Conservation (phyloP, 805 yeast genomes). For the Vanderwaltozyma tropicalis region DNA sequence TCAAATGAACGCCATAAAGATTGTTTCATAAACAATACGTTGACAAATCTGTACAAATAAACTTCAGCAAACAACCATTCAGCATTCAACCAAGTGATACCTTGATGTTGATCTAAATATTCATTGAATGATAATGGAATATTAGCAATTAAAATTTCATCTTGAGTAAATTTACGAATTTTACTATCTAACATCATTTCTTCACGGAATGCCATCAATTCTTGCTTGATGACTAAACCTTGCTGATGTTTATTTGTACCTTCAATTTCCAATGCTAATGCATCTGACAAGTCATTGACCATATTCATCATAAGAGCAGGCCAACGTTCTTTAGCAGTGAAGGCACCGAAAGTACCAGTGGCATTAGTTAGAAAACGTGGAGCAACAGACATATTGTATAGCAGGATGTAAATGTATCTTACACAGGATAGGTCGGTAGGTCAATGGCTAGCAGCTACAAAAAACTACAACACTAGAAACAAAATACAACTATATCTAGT, state of each 20-base stretch:
- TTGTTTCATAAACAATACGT: conserved; percentile 33
- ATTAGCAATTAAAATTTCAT: conserved; percentile 27
- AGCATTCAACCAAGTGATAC: conserved; percentile 63
- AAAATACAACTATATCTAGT: not conserved
- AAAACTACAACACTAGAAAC: not conserved
- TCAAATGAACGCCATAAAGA: conserved; percentile 46
- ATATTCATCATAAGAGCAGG: conserved; percentile 66
- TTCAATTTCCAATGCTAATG: conserved; percentile 19
- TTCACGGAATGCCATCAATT: conserved; percentile 35
- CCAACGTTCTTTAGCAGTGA: conserved; percentile 78
- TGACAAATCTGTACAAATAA: conserved; percentile 62
- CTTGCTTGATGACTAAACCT: conserved; percentile 35
- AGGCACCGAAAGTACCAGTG: conserved; percentile 66
- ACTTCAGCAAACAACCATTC: conserved; percentile 91
- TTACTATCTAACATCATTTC: conserved; percentile 36
- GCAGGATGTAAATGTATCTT: too few species aligned
- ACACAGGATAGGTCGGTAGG: too few species aligned
- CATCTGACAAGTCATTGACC: conserved; percentile 46
- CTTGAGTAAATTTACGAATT: conserved; percentile 35
- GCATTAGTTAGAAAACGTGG: conserved; percentile 53
- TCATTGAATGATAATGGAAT: conserved; percentile 53
- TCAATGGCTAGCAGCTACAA: too few species aligned
- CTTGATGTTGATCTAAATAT: conserved; percentile 25
- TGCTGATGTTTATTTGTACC: conserved; percentile 30
- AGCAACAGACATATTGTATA: not conserved